A percentile compares a stretch with the other conserved stretches of the same genome.
Evolutionary conservation across 2,329 filamentous ascomycete genomes (phyloP).

Genomic region (Fusarium compactum): DNA sequence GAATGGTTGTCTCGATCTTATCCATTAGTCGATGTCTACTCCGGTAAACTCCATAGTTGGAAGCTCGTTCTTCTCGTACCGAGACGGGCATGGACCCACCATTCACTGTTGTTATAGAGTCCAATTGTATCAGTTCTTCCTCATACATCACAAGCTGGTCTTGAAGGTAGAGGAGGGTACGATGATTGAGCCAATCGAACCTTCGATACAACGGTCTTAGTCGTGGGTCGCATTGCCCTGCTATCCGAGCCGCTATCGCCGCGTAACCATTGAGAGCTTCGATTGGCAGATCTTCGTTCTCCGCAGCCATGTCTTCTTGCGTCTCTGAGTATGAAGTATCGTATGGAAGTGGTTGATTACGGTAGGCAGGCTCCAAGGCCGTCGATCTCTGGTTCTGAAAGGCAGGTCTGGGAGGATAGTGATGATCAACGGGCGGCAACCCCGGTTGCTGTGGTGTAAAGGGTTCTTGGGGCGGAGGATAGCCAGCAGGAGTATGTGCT

Average conservation of each 20-base stretch:
- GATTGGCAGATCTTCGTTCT: constrained; percentile 55
- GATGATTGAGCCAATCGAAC: constrained; percentile 85
- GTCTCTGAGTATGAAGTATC: constrained; percentile 10
- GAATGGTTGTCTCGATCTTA: constrained; percentile 7
- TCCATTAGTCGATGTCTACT: constrained; percentile 11
- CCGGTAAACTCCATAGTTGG: neutral
- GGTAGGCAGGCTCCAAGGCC: constrained; percentile 1
- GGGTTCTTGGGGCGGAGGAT: constrained; percentile 25
- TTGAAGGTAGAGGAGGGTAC: constrained; percentile 84
- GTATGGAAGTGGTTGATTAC: constrained; percentile 3
- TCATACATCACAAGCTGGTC: constrained; percentile 87
- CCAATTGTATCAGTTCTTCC: constrained; percentile 78
- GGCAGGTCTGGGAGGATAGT: constrained; percentile 18
- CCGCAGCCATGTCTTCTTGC: constrained; percentile 26
- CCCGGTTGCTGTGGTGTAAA: constrained; percentile 19
- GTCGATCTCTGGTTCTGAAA: constrained; percentile 13
- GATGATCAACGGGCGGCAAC: constrained; percentile 6
- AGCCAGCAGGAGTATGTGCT: constrained; percentile 24
- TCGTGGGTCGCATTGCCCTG: constrained; percentile 42
- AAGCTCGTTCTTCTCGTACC: constrained; percentile 21
- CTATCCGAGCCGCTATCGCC: constrained; percentile 68
- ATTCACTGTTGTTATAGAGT: constrained; percentile 66
- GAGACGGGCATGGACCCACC: constrained; percentile 41
- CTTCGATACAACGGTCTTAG: constrained; percentile 79
- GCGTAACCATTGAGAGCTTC: constrained; percentile 70